Evolutionary conservation across 345 rosid species (phyloP), one percentile per base, ranked within the genome.

Genomic region (Schrenkiella parvula): DNA sequence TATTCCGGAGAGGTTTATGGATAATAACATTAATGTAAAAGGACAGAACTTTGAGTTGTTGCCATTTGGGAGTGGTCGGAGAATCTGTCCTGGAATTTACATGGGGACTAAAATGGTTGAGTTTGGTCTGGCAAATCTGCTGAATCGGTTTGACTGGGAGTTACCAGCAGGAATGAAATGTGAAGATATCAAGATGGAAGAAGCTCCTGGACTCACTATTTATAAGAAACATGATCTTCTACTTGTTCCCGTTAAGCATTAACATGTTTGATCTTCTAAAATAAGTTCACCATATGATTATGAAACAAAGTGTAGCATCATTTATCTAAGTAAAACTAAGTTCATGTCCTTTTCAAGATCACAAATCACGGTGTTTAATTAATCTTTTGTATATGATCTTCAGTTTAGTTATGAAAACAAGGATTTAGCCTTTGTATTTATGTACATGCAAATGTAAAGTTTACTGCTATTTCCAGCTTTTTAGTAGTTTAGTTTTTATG

Each of bases 101-200:
- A 71, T 72, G 80, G 87, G 68, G 10, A 8, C 60, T 7, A 23
- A 25, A 19, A 52, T 42, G 37, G 61, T 68, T 26, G 87, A 81
- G 79, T 19, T 77, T 19, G 55, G 78, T 25, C 71, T 82, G 13
- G 85, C 84, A 0, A 81, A 74, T 68, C 23, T 84, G 44, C 43
- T 79, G 57, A 72, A 81, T 25, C 32, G 32, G 42, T 84, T 84
- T 48, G 68, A 84, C 19, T 82, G 88, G 88, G 39, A 76, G 41
- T 25, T 82, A 31, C 84, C 86, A 5, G 7, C 37, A 11, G 75
- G 70, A 4, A 62, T 72, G 75, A 21, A 11, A 22, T 35, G 17
- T n/a, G 75, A 50, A 55, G 82, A 78, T n/a, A 6, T 80, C 3
- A 67, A 75, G 29, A 81, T 82, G 82, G 82, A 76, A 10, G 84